Evolutionary conservation across 768 basidiomycete genomes (phyloP), one percentile per base, ranked within the genome.

Genomic region (Hydnum rufescens): DNA sequence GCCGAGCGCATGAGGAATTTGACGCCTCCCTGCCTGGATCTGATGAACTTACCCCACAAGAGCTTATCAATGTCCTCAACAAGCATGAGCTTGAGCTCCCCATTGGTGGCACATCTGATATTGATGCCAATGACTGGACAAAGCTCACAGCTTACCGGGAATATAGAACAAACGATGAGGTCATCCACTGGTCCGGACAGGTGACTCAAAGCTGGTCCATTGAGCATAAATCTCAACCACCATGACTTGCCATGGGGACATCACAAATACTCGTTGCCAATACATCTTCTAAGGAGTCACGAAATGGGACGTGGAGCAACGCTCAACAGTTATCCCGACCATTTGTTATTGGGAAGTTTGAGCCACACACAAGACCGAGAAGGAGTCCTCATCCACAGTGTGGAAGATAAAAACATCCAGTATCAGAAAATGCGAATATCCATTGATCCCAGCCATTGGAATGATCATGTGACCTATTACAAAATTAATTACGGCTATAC

Each of bases 1-100:
- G 82, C 64, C 89, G 95, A 53, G 90, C 97, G 57, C 88, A 92
- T 69, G 95, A 99, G 55, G 95, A 99, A 64, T 97, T 97, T 63
- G 88, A 96, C 55, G 90, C 93, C 3, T 97, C 97, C 73, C 93
- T 96, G 89, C 84, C 83, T n/a, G 95, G 95, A 46, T 97, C 97
- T 76, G 95, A 89, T 71, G 95, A 99, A 68, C 75, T 99, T 51
- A 96, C 97, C 57, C 95, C 95, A 6, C 88, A 92, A 65, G 95
- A 99, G 57, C 73, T 99, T 31, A 78, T 99, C 68, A 96, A 92
- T 55, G 95, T 39, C 13, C 22, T 39, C 36, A 39, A 39, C 36
- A 22, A 39, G 69, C 78, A 95, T 51, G 95, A 99, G 63, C 74
- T 99, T 5, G 93, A 96, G n/a, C 69, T 97, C 50, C 74, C 97